Percentiles rank a stretch among this genome's conserved stretches.
Conservation (phyloP, 768 basidiomycete genomes). For the Erythrobasidium yunnanense region DNA sequence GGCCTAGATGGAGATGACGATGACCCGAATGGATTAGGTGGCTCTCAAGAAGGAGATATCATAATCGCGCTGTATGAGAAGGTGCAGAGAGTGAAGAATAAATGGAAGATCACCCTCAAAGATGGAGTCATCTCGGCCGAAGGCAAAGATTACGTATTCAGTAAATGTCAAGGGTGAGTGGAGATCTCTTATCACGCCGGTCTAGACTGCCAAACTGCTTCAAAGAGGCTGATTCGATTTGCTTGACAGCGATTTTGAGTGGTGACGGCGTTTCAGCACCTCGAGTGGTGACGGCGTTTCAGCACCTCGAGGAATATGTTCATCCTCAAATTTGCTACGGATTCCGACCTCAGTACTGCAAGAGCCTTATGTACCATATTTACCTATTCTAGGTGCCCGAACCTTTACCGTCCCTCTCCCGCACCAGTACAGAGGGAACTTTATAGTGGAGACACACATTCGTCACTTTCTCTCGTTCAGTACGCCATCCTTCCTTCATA, state of each 20-base stretch:
- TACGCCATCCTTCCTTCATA: no score
- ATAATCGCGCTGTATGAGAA: conserved; percentile 99
- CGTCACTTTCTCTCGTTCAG: no score
- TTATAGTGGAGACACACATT: no score
- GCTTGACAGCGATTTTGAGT: conserved; percentile 20
- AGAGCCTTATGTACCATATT: no score
- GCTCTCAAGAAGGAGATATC: conserved; percentile 61
- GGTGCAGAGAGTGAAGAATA: conserved; percentile 92
- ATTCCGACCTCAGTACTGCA: no score
- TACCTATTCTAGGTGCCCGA: no score
- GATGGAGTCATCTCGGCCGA: conserved; percentile 97
- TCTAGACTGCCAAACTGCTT: neutral
- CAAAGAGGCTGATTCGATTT: neutral
- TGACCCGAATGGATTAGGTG: conserved; percentile 49
- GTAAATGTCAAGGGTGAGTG: conserved; percentile 86
- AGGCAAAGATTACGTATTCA: conserved; percentile 92
- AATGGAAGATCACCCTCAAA: conserved; percentile 94
- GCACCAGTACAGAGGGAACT: no score
- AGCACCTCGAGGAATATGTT: no score
- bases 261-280: neutral
- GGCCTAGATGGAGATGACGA: conserved; percentile 70
- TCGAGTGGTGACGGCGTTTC: no score
- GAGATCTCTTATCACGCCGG: neutral
- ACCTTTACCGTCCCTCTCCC: no score
- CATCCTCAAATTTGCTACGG: no score